Evolutionary conservation across 805 yeast species (phyloP).

Genomic region (Nakazawaea pomicola): DNA sequence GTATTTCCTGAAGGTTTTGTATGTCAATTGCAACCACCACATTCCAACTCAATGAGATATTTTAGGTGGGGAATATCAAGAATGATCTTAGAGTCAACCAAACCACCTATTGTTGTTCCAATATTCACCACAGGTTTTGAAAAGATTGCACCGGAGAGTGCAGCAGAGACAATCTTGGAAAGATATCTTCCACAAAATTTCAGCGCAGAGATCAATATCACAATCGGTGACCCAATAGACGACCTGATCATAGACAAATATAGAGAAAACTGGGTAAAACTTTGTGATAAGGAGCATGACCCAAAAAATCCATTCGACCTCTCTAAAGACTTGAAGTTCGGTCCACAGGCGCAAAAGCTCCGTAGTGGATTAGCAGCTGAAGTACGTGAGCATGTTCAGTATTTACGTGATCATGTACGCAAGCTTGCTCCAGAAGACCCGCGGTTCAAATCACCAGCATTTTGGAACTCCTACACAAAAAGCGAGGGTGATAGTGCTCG

Average conservation of each 20-base stretch:
- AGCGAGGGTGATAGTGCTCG: slow-evolving; percentile 66
- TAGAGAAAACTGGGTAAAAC: slow-evolving; percentile 63
- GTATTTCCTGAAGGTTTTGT: slow-evolving; percentile 95
- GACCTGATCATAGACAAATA: slow-evolving; percentile 54
- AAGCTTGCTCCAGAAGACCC: slow-evolving; percentile 60
- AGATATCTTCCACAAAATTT: slow-evolving; percentile 57
- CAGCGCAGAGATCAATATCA: slow-evolving; percentile 63
- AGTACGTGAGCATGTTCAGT: slow-evolving; percentile 57
- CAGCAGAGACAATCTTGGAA: slow-evolving; percentile 48
- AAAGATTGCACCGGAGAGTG: slow-evolving; percentile 75
- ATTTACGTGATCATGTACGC: slow-evolving; percentile 35
- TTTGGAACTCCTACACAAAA: slow-evolving; percentile 68
- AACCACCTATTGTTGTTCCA: slow-evolving; percentile 83
- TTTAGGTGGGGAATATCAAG: slow-evolving; percentile 96
- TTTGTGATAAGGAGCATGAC: slow-evolving; percentile 52
- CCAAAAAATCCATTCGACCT: slow-evolving; percentile 51
- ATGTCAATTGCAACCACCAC: slow-evolving; percentile 76
- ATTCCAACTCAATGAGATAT: slow-evolving; percentile 82
- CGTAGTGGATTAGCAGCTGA: slow-evolving; percentile 68
- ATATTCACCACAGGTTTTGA: slow-evolving; percentile 85
- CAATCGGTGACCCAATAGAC: slow-evolving; percentile 67
- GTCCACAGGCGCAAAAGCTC: slow-evolving; percentile 58
- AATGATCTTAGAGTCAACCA: slow-evolving; percentile 72
- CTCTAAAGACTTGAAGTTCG: slow-evolving; percentile 55
- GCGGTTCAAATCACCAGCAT: slow-evolving; percentile 59